Base-by-base conservation (phyloP, 257 asterid genomes). In the Dorcoceras hygrometricum region DNA sequence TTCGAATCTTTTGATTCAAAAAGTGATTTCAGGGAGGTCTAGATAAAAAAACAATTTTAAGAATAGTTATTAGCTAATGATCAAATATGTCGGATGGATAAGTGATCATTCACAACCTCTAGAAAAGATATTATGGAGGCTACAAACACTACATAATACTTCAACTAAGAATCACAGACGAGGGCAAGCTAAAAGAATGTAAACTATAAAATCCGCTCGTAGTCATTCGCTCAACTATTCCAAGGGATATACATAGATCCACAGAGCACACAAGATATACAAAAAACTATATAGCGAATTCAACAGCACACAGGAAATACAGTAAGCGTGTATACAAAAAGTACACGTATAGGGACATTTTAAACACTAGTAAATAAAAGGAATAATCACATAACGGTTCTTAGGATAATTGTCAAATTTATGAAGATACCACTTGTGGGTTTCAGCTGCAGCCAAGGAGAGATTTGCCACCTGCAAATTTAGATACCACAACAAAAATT, bases 381-480 rank as follows among this genome's bases (percentile, higher is more conserved):
- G 96, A 65, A 90, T 62, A 39, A 90, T 78, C 22, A 89, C 89
- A 24, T 18, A 60, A 64, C 96, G 92, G 53, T 81, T 73, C 62
- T 66, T 79, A 8, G 99, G 99, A 70, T 94, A 94, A 72, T 84
- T 77, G 43, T 90, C 99, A 20, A 94, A 94, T 68, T 87, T 90
- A 43, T 63, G 78, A 46, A 76, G 77, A 80, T 94, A 90, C 96
- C 97, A 94, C 71, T 76, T 84, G 1, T 88, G 97, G 23, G 96
- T 85, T 77, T 88, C 95, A n/a, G 71, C 81, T 1, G 99, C 96
- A 29, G 92, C 88, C 36, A 90, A 75, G 39, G 72, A 71, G 62
- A 94, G 96, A 80, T 94, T 94, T 23, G 87, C 85, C 73, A 84
- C 95, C 97, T 94, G 86, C 84, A 78, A 43, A 18, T 8, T 8